These are phyloP conservation scores for Choiromyces venosus DNA, from an alignment of 495 filamentous ascomycete genomes.

Conservation along the genomic window DNA sequence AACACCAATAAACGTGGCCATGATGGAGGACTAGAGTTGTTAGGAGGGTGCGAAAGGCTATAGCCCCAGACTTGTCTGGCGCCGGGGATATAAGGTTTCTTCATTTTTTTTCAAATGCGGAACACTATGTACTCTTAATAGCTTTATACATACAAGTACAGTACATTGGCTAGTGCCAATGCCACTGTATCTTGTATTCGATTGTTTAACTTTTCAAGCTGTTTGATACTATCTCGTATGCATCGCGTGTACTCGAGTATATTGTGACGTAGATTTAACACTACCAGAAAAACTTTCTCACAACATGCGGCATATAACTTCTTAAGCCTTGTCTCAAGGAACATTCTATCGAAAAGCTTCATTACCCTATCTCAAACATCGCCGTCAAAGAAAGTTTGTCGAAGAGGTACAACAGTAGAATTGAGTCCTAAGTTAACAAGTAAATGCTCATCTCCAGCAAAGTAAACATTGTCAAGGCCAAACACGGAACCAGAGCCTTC, in stretches of 20 bases:
- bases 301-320: neutral
- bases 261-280: neutral
- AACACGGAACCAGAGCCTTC: too few relatives aligned
- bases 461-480: too few relatives aligned
- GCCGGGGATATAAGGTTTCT: neutral
- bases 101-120: neutral
- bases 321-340: neutral
- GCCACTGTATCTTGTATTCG: neutral
- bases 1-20: neutral
- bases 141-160: neutral
- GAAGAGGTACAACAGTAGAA: neutral
- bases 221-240: neutral
- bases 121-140: neutral
- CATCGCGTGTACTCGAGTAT: too few relatives aligned
- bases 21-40: neutral
- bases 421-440: neutral
- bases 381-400: neutral
- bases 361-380: neutral
- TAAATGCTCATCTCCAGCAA: neutral
- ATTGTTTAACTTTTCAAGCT: neutral
- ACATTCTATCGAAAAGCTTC: neutral
- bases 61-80: neutral
- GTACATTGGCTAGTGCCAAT: neutral
- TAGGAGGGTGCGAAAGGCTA: neutral
- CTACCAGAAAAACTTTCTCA: neutral